Evolutionary conservation across 176 grass and related monocot species (phyloP).

Genomic region (Aegilops bicornis): DNA sequence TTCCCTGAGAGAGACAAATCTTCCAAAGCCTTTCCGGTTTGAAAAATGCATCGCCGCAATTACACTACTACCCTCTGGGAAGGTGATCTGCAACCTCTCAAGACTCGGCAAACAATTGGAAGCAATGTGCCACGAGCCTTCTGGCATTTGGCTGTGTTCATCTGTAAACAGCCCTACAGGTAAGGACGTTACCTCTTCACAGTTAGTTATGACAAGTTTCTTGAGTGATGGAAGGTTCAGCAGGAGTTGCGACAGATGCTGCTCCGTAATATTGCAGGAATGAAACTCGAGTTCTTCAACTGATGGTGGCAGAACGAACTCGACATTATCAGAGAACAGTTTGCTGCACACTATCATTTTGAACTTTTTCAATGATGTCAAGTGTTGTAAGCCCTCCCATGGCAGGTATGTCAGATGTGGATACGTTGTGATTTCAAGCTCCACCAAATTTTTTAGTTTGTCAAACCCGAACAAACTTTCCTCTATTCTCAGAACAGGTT

Average conservation of each 20-base stretch:
- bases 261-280: neutral
- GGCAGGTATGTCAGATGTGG: neutral
- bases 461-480: neutral
- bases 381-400: neutral
- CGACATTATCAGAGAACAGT: neutral
- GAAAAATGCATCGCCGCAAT: slow-evolving; percentile 8
- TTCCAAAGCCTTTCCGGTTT: neutral
- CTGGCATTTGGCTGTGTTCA: neutral
- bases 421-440: neutral
- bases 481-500: neutral
- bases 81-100: neutral
- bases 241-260: neutral
- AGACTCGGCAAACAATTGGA: neutral
- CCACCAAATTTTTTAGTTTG: neutral
- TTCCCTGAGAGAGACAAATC: neutral
- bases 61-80: no score
- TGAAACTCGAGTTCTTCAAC: neutral
- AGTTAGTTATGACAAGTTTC: neutral
- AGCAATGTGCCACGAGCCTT: neutral
- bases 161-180: neutral
- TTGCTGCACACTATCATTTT: neutral
- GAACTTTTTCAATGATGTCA: neutral
- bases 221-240: neutral
- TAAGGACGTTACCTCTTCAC: neutral
- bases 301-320: slow-evolving; percentile 4